These are phyloP conservation scores for Lupinus albus DNA, from an alignment of 306 rosid species.

Conservation along the genomic window DNA sequence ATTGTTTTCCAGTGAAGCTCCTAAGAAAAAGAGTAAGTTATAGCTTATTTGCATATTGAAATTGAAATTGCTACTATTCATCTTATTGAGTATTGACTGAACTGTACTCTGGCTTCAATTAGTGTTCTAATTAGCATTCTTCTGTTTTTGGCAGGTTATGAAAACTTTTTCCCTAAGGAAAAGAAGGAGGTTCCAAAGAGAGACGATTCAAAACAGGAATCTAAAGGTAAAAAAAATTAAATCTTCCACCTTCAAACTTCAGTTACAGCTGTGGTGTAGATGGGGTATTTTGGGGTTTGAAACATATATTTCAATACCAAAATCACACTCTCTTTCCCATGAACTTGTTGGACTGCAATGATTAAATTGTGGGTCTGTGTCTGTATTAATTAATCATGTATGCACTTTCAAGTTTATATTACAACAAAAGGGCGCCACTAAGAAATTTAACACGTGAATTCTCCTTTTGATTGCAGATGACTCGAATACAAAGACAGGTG, in stretches of 20 bases:
- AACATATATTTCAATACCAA: slow-evolving; percentile 2
- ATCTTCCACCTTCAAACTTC: neutral
- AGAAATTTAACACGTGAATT: slow-evolving; percentile 31
- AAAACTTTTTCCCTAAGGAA: slow-evolving; percentile 83
- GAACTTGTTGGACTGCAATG: neutral
- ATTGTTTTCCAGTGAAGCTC: slow-evolving; percentile 74
- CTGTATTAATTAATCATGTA: slow-evolving; percentile 18
- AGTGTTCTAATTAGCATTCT: slow-evolving; percentile 23
- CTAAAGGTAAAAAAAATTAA: slow-evolving; percentile 61
- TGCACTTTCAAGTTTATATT: slow-evolving; percentile 12
- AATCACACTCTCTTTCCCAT: neutral
- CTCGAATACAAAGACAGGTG: slow-evolving; percentile 68
- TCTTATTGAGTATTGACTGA: neutral
- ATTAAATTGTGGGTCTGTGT: slow-evolving; percentile 9
- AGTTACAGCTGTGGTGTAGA: too few species aligned
- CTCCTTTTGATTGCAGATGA: slow-evolving; percentile 58
- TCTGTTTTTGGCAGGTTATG: slow-evolving; percentile 60
- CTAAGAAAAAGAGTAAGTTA: slow-evolving; percentile 90
- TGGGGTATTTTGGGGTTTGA: too few species aligned
- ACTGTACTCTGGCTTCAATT: slow-evolving; percentile 4
- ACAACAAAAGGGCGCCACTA: neutral
- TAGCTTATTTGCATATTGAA: slow-evolving; percentile 12
- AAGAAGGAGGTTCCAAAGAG: slow-evolving; percentile 88
- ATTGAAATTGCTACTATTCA: slow-evolving; percentile 5
- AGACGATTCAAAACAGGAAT: slow-evolving; percentile 64